These are phyloP conservation scores for Martiniozyma asiatica DNA, from an alignment of 1,139 yeast genomes.

Conservation along the genomic window DNA sequence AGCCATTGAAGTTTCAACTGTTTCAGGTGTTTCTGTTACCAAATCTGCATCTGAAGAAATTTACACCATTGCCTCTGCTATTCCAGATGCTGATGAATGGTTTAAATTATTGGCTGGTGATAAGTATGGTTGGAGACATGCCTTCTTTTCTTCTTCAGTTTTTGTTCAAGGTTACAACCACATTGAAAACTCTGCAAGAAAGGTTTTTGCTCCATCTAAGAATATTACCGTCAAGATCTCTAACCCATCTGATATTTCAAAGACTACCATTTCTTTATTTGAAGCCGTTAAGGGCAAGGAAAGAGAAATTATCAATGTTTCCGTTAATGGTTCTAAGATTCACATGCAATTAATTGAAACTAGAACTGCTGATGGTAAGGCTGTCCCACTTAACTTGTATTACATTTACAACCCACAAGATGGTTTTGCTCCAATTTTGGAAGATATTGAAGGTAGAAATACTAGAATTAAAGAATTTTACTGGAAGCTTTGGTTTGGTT, in stretches of 20 bases:
- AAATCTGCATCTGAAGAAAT: constrained; percentile 25
- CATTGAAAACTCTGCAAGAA: constrained; percentile 65
- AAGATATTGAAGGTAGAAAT: constrained; percentile 83
- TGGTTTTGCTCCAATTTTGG: constrained; percentile 92
- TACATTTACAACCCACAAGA: constrained; percentile 72
- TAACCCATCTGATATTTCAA: constrained; percentile 35
- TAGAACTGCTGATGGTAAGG: constrained; percentile 67
- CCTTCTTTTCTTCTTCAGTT: constrained; percentile 68
- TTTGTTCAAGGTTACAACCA: constrained; percentile 79
- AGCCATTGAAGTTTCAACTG: constrained; percentile 23
- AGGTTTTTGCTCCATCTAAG: constrained; percentile 65
- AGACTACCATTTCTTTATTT: constrained; percentile 50
- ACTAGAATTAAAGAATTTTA: constrained; percentile 88
- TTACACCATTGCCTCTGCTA: constrained; percentile 33
- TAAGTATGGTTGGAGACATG: constrained; percentile 79
- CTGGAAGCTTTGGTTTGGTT: constrained; percentile 96
- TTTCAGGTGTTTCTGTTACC: constrained; percentile 30
- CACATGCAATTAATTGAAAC: constrained; percentile 72
- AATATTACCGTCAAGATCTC: constrained; percentile 56
- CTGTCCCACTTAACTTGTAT: constrained; percentile 66
- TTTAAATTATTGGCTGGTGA: constrained; percentile 71
- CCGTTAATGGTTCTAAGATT: constrained; percentile 37
- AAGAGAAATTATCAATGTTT: constrained; percentile 58
- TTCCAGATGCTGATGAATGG: constrained; percentile 53
- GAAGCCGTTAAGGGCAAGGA: constrained; percentile 67